Conservation (phyloP, 257 asterid genomes). For the Asclepias syriaca region DNA sequence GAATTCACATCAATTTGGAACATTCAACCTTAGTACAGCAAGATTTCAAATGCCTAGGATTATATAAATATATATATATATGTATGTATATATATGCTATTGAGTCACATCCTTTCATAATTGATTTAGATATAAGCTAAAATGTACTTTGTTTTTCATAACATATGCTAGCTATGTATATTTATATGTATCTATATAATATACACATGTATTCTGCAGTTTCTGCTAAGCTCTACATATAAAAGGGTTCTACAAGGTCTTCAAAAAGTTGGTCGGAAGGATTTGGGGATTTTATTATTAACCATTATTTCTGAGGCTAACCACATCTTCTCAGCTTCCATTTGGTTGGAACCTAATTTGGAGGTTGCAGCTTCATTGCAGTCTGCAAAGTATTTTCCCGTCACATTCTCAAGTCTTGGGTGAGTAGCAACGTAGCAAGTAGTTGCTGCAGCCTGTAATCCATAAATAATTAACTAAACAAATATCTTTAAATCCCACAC, state of each 20-base stretch:
- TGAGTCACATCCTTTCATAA: too few species aligned
- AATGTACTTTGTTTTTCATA: neutral
- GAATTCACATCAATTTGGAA: neutral
- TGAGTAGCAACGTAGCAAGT: conserved; percentile 86
- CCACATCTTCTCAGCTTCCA: conserved; percentile 72
- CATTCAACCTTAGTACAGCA: too few species aligned
- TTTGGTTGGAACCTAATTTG: conserved; percentile 52
- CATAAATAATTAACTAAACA: neutral
- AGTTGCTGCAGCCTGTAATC: conserved; percentile 84
- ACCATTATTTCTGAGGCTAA: conserved; percentile 64
- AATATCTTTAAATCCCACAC: too few species aligned
- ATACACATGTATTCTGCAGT: neutral
- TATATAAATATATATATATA: too few species aligned
- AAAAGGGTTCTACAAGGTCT: neutral
- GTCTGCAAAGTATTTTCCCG: conserved; percentile 79
- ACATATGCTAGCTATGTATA: neutral
- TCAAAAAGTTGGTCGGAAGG: neutral
- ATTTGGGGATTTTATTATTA: conserved; percentile 22
- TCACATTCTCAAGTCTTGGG: conserved; percentile 48
- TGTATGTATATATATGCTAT: too few species aligned
- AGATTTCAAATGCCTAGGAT: too few species aligned
- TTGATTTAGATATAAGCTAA: neutral
- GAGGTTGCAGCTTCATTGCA: conserved; percentile 79
- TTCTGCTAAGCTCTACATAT: too few species aligned
- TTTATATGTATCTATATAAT: neutral